Evolutionary conservation across 306 rosid genomes (phyloP).

Genomic region (Dryas octopetala): DNA sequence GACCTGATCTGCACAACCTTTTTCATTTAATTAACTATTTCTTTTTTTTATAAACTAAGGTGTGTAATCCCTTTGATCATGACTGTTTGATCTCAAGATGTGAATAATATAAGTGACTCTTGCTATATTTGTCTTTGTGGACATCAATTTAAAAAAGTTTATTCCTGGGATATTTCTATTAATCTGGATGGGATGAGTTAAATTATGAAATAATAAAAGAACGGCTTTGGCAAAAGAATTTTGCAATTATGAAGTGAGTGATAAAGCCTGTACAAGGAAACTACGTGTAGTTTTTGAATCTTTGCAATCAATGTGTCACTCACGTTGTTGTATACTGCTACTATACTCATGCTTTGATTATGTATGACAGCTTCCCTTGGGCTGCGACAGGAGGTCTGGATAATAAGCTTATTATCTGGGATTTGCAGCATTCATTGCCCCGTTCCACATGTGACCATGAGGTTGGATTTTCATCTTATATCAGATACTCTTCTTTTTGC

Average conservation of each 20-base stretch:
- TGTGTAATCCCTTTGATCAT: background rate
- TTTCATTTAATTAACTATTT: background rate
- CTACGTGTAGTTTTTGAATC: background rate
- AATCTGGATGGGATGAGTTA: too few species aligned
- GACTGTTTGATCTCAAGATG: background rate
- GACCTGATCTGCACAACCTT: background rate
- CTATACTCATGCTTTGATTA: conserved; percentile 22
- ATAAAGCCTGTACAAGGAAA: background rate
- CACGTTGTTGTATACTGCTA: background rate
- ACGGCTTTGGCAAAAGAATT: background rate
- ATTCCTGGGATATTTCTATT: too few species aligned
- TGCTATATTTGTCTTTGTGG: background rate
- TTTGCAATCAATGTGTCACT: background rate
- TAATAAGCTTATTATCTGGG: conserved; percentile 70
- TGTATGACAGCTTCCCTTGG: conserved; percentile 58
- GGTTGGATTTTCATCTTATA: conserved; percentile 43
- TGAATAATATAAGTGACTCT: background rate
- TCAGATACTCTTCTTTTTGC: background rate
- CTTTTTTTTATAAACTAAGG: background rate
- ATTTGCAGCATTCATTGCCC: conserved; percentile 60
- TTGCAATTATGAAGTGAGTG: background rate
- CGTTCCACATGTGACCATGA: conserved; percentile 74
- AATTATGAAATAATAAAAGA: background rate
- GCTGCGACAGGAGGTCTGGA: conserved; percentile 90
- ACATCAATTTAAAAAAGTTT: background rate